A percentile compares a stretch with the other conserved stretches of the same genome.
phyloP scores from a whole-genome alignment of 495 filamentous ascomycete genomes.

The Entonaema liquescens region DNA sequence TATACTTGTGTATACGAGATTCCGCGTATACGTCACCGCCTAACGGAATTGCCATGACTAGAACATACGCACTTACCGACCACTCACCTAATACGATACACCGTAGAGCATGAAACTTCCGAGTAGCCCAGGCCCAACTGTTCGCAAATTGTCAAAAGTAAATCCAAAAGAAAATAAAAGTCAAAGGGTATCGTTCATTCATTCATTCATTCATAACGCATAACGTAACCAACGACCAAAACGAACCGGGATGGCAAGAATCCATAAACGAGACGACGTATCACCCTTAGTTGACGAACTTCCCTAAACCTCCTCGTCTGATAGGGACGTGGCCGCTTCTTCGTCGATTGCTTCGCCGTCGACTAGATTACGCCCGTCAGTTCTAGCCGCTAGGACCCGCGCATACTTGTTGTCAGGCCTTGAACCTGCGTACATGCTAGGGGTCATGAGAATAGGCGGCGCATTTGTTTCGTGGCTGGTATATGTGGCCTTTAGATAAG shows the following conservation, averaged over 20 bases:
- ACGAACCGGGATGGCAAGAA: constrained; percentile 3
- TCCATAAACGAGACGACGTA: background rate
- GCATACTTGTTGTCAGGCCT: constrained; percentile 51
- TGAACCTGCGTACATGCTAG: constrained; percentile 58
- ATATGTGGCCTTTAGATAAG: constrained; percentile 65
- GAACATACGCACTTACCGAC: constrained; percentile 3
- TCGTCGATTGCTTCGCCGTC: constrained; percentile 26
- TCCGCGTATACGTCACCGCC: background rate
- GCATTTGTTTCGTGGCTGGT: constrained; percentile 25
- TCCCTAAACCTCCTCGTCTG: constrained; percentile 28
- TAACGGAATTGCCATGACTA: background rate
- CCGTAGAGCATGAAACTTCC: background rate
- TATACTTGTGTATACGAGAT: constrained; percentile 1
- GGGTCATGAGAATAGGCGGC: constrained; percentile 42
- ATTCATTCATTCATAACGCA: constrained; percentile 10
- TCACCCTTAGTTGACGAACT: constrained; percentile 2
- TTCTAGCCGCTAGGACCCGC: constrained; percentile 28
- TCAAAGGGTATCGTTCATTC: constrained; percentile 25
- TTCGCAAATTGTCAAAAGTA: background rate
- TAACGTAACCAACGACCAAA: constrained; percentile 1
- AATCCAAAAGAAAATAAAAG: background rate
- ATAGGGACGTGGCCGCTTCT: constrained; percentile 21
- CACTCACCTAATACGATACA: background rate
- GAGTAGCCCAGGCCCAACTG: background rate
- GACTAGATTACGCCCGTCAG: constrained; percentile 18